Percentiles rank a stretch among this genome's conserved stretches.
Conservation (phyloP, 192 early-diverging fungal genomes). For the Entomortierella beljakovae region DNA sequence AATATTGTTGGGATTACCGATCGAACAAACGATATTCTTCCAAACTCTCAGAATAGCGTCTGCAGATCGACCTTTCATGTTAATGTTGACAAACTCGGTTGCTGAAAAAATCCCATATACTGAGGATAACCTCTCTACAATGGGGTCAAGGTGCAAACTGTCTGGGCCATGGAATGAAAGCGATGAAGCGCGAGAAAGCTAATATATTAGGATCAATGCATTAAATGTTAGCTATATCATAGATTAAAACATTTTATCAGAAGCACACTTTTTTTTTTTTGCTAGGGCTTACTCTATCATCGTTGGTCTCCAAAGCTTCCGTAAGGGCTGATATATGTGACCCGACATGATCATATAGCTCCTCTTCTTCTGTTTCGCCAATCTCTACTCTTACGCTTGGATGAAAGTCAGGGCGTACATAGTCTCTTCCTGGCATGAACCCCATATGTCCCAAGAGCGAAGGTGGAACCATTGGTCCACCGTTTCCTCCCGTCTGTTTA, state of each 20-base stretch:
- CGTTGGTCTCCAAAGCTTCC: constrained; percentile 18
- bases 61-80: constrained; percentile 54
- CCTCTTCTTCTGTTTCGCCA: constrained; percentile 45
- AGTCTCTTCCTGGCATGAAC: constrained; percentile 19
- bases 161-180: constrained; percentile 51
- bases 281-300: constrained; percentile 27
- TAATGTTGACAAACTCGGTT: constrained; percentile 70
- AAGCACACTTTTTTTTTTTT: background rate
- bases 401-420: constrained; percentile 14
- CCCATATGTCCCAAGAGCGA: constrained; percentile 46
- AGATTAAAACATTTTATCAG: background rate
- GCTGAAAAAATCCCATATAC: constrained; percentile 59
- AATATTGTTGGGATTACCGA: constrained; percentile 82
- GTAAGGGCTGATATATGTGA: constrained; percentile 30
- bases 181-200: constrained; percentile 42
- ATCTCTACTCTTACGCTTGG: constrained; percentile 10
- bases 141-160: constrained; percentile 51
- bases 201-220: background rate
- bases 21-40: constrained; percentile 83
- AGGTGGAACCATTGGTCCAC: constrained; percentile 19
- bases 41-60: constrained; percentile 64
- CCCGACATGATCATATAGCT: constrained; percentile 22
- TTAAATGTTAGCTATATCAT: background rate
- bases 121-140: constrained; percentile 57
- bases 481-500: constrained; percentile 10